Evolutionary conservation across 2,329 filamentous ascomycete species (phyloP), one percentile per base, ranked within the genome.

Genomic region (Trichocomaceae sp.): DNA sequence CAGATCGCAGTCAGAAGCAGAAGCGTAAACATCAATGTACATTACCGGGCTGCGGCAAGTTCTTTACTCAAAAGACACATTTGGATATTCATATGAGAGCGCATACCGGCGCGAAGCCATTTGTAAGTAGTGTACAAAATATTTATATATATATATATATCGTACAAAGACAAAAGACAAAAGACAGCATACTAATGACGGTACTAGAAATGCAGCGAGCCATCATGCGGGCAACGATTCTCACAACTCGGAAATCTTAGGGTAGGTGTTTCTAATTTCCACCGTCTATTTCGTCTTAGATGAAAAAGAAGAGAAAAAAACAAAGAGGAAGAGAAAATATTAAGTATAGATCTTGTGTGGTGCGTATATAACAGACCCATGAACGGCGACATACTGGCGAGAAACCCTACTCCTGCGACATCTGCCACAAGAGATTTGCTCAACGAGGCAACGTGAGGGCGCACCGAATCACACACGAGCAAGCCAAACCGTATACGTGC

Each of bases 221-320:
- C 83, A 2, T 79, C 80, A 5, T 97, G 92, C 69, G 83, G 83
- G 22, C 85, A 89, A 62, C 80, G 83, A 10, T 97, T 97, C 69
- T 93, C 89, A 13, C 92, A 96, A 69, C 79, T 89, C 7, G 92
- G 92, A 10, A 97, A 97, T 66, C 78, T 96, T 47, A 93, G 91
- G 77, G 87, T 90, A 73, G 63, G 76, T 64, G 5, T n/a, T 49
- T 52, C 23, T 22, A 44, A 41, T 50, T n/a, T 13, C 37, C 35
- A 45, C 13, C 17, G 23, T 29, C 22, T 37, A 9, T 29, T 45
- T 29, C 23, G 35, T 26, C 17, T 12, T 9, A 46, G 20, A 23
- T 29, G 33, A 26, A 1, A 51, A 15, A 33, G 44, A 17, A 39
- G n/a, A 37, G 7, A 37, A n/a, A 37, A 50, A n/a, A 31, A 42